Base-by-base conservation (phyloP, 176 grass and related monocot genomes). In the Bolboschoenus planiculmis region DNA sequence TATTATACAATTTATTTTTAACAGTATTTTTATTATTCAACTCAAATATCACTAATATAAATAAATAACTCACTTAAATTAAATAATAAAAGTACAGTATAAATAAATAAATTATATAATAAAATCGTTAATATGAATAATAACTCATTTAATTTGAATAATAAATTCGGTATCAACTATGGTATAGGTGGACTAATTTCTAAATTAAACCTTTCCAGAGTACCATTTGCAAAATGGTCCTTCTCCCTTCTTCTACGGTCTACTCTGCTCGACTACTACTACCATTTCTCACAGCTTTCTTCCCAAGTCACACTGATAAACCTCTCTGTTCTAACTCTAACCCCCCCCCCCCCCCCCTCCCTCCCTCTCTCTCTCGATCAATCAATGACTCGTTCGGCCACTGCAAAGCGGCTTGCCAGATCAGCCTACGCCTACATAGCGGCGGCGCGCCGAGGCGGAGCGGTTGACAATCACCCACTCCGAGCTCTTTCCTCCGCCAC, bases 381-480 rank as follows among this genome's bases (percentile, higher is more conserved):
- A 9, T 29, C 79, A 57, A 81, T 81, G 79, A 57, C 57, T 3
- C 23, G 20, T 63, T 81, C 79, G n/a, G 40, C 36, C 79, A 81
- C 79, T 27, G 79, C 35, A 2, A 35, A 43, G 31, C 53, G 35
- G 37, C 79, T 81, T 0, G 56, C 79, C 8, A 57, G 78, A 58
- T 80, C 78, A 39, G 51, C 79, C 57, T 81, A 81, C 37, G 56
- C 79, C 9, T 81, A 81, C 79, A n/a, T 43, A n/a, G 79, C 21
- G 13, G 79, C 79, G 7, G 79, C 79, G 35, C 79, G 56, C 4
- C 16, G 56, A 60, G 37, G 36, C 23, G 79, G 40, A 15, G 51
- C 0, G n/a, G 34, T 13, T 55, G 36, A 30, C n/a, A n/a, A 60
- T 10, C 33, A 15, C 79, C 23, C 79, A 16, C 37, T 81, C 34